Conservation (phyloP, 1,284 basidiomycete species). For the Sanghuangporus sanghuang region DNA sequence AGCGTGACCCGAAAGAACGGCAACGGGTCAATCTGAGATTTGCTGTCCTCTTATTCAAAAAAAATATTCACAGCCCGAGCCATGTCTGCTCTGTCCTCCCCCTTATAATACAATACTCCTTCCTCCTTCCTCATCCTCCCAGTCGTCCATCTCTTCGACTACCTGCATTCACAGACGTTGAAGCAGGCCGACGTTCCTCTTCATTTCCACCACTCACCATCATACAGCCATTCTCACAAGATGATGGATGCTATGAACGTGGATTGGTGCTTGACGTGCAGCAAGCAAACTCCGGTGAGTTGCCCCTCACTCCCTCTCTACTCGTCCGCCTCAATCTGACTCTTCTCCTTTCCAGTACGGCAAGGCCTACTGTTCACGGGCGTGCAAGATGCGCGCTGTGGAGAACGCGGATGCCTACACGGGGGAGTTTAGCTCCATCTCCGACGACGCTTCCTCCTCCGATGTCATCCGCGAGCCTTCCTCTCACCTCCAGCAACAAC, state of each 20-base stretch:
- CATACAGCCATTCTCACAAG: constrained; percentile 14
- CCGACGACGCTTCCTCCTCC: constrained; percentile 2
- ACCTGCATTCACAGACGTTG: too few relatives aligned
- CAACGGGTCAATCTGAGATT: background rate
- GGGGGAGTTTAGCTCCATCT: background rate
- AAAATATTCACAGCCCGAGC: too few relatives aligned
- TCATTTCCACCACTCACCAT: background rate
- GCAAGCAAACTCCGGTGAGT: constrained; percentile 46
- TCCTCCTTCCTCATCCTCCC: background rate
- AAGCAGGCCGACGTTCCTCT: background rate
- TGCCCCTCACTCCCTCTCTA: background rate
- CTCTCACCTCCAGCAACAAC: background rate
- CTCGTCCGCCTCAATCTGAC: constrained; percentile 17
- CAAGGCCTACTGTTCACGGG: constrained; percentile 48
- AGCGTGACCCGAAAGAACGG: background rate
- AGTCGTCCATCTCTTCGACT: background rate
- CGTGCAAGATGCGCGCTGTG: constrained; percentile 31
- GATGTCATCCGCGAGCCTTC: background rate
- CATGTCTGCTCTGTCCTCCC: too few relatives aligned
- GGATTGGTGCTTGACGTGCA: constrained; percentile 64
- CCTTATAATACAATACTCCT: background rate
- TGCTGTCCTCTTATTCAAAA: too few relatives aligned
- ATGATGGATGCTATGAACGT: constrained; percentile 41
- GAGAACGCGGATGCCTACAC: background rate
- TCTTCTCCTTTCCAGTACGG: constrained; percentile 34